These are phyloP conservation scores for Leccinum subgranulosum DNA, from an alignment of 768 basidiomycete genomes.

Conservation along the genomic window DNA sequence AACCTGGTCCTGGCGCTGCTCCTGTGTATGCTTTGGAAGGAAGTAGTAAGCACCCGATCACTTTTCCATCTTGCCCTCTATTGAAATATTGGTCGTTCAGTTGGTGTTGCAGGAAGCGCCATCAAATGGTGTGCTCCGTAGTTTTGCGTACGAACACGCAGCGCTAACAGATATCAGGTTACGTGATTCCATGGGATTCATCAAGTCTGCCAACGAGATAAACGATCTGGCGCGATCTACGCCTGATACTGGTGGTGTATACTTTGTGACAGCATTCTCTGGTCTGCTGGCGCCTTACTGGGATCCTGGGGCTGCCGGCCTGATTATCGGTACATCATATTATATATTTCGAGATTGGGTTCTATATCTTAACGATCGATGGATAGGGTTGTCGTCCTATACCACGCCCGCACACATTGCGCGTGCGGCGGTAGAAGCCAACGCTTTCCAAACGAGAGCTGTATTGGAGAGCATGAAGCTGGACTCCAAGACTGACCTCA, in stretches of 20 bases:
- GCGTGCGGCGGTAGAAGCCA: constrained; percentile 93
- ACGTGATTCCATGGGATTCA: constrained; percentile 85
- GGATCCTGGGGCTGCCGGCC: constrained; percentile 88
- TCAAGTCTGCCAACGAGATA: constrained; percentile 76
- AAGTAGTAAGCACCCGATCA: constrained; percentile 58
- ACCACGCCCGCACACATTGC: constrained; percentile 92
- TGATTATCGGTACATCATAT: constrained; percentile 64
- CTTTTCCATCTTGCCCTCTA: background rate
- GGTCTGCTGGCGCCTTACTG: constrained; percentile 97
- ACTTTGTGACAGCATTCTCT: constrained; percentile 96
- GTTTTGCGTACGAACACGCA: background rate
- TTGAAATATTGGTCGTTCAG: constrained; percentile 33
- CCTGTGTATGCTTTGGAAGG: constrained; percentile 95
- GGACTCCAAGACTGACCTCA: constrained; percentile 78
- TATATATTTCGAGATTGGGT: background rate
- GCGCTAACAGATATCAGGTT: constrained; percentile 46
- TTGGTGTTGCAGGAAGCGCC: constrained; percentile 92
- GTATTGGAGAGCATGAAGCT: constrained; percentile 94
- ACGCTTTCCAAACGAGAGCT: constrained; percentile 92
- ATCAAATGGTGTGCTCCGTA: constrained; percentile 70
- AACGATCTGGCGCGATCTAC: constrained; percentile 80
- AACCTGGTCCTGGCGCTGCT: constrained; percentile 71
- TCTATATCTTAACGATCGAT: background rate
- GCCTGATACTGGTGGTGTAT: constrained; percentile 80
- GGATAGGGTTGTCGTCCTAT: constrained; percentile 71